These are phyloP conservation scores for Castanea mollissima DNA, from an alignment of 306 rosid species.

Conservation along the genomic window DNA sequence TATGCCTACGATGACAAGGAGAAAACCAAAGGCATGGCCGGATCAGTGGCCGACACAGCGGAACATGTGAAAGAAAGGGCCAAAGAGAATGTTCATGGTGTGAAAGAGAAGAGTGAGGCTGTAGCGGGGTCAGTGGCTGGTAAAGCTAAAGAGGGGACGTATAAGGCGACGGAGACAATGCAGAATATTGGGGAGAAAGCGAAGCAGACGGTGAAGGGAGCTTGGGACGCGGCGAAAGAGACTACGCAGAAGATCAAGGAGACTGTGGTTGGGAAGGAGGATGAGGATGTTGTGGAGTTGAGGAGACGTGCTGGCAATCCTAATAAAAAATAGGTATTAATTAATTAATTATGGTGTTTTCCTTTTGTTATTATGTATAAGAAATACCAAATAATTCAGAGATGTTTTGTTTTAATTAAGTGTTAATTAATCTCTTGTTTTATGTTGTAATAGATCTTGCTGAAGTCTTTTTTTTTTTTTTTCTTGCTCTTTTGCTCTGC, in stretches of 20 bases:
- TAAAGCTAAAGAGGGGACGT: slow-evolving; percentile 17
- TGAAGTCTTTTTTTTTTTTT: too few relatives aligned
- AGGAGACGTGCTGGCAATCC: slow-evolving; percentile 33
- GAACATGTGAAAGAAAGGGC: background rate
- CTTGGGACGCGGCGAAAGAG: slow-evolving; percentile 35
- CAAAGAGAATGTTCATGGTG: slow-evolving; percentile 17
- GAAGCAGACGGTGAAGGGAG: slow-evolving; percentile 35
- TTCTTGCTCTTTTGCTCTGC: too few relatives aligned
- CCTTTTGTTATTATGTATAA: background rate
- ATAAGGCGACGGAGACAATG: slow-evolving; percentile 12
- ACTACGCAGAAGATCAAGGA: slow-evolving; percentile 59
- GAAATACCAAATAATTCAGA: background rate
- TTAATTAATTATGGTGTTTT: background rate
- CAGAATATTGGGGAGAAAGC: slow-evolving; percentile 40
- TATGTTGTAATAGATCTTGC: background rate
- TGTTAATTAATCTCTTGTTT: background rate
- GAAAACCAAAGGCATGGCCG: slow-evolving; percentile 9
- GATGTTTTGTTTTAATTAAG: background rate
- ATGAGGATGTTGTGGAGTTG: slow-evolving; percentile 29
- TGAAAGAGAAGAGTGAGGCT: slow-evolving; percentile 37
- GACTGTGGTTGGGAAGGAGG: slow-evolving; percentile 48
- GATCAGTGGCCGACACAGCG: slow-evolving; percentile 11
- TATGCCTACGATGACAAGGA: slow-evolving; percentile 30
- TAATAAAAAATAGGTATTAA: slow-evolving; percentile 10
- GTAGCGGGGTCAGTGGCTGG: slow-evolving; percentile 16